Evolutionary conservation across 2,329 filamentous ascomycete genomes (phyloP).

Genomic region (Clarireedia paspali): DNA sequence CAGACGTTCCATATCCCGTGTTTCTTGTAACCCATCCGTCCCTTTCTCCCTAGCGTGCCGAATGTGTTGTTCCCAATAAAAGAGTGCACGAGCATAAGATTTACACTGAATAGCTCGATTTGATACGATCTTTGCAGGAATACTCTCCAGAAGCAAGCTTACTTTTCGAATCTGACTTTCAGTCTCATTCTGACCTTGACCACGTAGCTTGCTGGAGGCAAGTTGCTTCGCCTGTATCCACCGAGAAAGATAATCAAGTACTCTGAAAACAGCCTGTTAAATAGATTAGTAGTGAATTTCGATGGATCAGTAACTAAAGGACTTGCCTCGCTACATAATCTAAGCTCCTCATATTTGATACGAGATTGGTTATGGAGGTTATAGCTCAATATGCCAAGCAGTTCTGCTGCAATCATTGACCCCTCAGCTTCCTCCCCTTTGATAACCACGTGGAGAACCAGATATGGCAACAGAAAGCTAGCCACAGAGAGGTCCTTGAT

Average conservation of each 20-base stretch:
- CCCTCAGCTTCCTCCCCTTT: constrained; percentile 59
- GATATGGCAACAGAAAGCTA: constrained; percentile 82
- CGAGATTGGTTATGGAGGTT: constrained; percentile 42
- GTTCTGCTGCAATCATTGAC: constrained; percentile 60
- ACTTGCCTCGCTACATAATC: constrained; percentile 77
- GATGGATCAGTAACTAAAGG: background rate
- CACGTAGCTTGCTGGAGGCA: constrained; percentile 12
- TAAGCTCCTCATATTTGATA: constrained; percentile 64
- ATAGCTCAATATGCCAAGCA: constrained; percentile 66
- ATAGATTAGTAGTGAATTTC: constrained; percentile 23
- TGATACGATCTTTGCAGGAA: constrained; percentile 67
- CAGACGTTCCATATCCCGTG: constrained; percentile 65
- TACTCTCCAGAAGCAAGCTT: constrained; percentile 61
- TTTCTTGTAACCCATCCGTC: constrained; percentile 35
- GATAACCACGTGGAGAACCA: constrained; percentile 74
- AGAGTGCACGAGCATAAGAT: constrained; percentile 84
- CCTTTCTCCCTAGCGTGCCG: constrained; percentile 36
- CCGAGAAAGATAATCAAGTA: constrained; percentile 83
- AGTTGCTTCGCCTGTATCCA: constrained; percentile 68
- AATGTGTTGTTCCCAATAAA: constrained; percentile 91
- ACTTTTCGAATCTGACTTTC: constrained; percentile 49
- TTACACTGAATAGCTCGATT: constrained; percentile 86
- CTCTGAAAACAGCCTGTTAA: constrained; percentile 71
- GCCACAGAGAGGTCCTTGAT: constrained; percentile 81
- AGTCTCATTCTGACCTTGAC: constrained; percentile 31